A percentile compares a stretch with the other conserved stretches of the same genome.
Evolutionary conservation across 2,329 filamentous ascomycete species (phyloP).

Genomic region (Aureobasidium namibiae): DNA sequence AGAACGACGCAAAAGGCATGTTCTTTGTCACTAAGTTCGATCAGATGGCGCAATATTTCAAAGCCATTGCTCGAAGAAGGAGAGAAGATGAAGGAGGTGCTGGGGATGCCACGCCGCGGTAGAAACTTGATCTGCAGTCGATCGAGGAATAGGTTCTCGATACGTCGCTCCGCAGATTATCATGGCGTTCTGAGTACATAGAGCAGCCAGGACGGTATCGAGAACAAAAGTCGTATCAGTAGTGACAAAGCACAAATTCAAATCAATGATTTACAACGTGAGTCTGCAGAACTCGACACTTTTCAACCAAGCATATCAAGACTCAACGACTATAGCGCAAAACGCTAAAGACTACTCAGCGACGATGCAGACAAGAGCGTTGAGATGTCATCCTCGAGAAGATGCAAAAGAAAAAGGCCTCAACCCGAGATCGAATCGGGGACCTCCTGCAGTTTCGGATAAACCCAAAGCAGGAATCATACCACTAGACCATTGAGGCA

Average conservation of each 20-base stretch:
- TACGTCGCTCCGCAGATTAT: too few relatives aligned
- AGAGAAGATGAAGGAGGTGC: constrained; percentile 22
- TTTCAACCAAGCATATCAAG: too few relatives aligned
- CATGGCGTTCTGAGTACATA: neutral
- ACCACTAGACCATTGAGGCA: constrained; percentile 9
- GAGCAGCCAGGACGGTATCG: neutral
- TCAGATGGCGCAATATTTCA: constrained; percentile 72
- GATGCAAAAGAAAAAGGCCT: neutral
- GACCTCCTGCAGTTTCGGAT: constrained; percentile 8
- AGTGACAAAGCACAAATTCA: too few relatives aligned
- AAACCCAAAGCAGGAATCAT: constrained; percentile 12
- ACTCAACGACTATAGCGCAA: too few relatives aligned
- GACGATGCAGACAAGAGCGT: too few relatives aligned
- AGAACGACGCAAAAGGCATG: constrained; percentile 66
- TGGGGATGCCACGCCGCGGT: neutral
- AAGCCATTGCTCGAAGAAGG: constrained; percentile 43
- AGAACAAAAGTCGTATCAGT: neutral
- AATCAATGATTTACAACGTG: too few relatives aligned
- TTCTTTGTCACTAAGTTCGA: constrained; percentile 92
- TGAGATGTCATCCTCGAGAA: too few relatives aligned
- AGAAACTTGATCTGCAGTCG: neutral
- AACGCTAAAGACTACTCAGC: too few relatives aligned
- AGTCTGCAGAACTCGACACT: too few relatives aligned
- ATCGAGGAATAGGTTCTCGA: neutral
- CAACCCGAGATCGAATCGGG: constrained; percentile 7